phyloP scores from a whole-genome alignment of 805 yeast genomes.

The Metschnikowia gelsemii region DNA sequence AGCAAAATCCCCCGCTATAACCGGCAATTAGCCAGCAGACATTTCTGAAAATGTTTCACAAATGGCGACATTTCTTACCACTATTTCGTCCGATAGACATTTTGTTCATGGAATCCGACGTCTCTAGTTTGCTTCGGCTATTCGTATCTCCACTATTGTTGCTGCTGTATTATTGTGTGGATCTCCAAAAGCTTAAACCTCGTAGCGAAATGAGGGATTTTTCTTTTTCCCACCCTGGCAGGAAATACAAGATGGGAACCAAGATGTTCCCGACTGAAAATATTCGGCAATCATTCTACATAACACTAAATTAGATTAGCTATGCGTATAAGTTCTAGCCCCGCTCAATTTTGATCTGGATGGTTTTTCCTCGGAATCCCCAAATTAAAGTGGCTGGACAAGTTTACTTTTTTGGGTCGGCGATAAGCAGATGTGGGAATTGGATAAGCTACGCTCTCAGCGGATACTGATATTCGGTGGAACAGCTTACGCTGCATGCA shows the following conservation, averaged over 20 bases:
- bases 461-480: constrained; percentile 3
- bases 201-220: background rate
- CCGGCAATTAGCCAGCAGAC: background rate
- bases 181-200: constrained; percentile 3
- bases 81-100: background rate
- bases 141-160: background rate
- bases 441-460: background rate
- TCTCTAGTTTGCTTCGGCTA: background rate
- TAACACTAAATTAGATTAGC: no score
- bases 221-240: constrained; percentile 3
- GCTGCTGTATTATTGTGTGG: background rate
- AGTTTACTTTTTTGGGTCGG: background rate
- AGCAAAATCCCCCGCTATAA: background rate
- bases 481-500: constrained; percentile 1
- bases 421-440: background rate
- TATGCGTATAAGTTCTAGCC: no score
- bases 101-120: background rate
- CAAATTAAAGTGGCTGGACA: no score
- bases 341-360: no score
- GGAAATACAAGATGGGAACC: constrained; percentile 1
- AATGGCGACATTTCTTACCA: background rate
- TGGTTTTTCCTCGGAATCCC: no score
- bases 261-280: background rate
- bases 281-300: no score
- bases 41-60: background rate